Evolutionary conservation across 2,329 filamentous ascomycete species (phyloP).

Genomic region (Arthroderma sp.): DNA sequence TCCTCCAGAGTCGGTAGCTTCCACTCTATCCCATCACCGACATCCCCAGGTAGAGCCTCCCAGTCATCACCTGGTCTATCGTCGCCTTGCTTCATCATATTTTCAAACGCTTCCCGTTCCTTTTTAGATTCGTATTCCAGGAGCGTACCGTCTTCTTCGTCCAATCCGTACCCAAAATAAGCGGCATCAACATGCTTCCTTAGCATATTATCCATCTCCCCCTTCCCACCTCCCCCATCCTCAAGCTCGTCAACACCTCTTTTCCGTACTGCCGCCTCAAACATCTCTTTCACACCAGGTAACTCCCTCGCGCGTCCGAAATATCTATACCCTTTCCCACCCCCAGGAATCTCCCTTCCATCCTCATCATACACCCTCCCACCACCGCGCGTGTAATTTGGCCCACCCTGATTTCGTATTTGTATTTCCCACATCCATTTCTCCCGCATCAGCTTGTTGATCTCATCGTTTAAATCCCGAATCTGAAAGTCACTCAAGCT

Average conservation of each 20-base stretch:
- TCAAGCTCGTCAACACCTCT: conserved; percentile 55
- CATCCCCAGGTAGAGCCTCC: conserved; percentile 77
- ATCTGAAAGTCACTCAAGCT: conserved; percentile 94
- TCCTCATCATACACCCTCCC: conserved; percentile 61
- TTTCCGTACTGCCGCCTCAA: conserved; percentile 59
- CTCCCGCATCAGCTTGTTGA: conserved; percentile 97
- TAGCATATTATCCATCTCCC: conserved; percentile 26
- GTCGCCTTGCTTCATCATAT: conserved; percentile 47
- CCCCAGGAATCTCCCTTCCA: conserved; percentile 54
- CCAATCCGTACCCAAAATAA: conserved; percentile 90
- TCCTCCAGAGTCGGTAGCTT: conserved; percentile 74
- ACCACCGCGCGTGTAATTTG: conserved; percentile 79
- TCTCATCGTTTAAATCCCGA: conserved; percentile 95
- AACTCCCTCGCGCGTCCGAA: conserved; percentile 83
- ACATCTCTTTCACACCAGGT: conserved; percentile 91
- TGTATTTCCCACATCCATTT: conserved; percentile 99
- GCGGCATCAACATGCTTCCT: conserved; percentile 70
- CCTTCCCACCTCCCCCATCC: conserved; percentile 43
- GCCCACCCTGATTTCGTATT: conserved; percentile 87
- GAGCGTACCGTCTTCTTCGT: conserved; percentile 76
- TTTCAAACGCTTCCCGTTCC: conserved; percentile 67
- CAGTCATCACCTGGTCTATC: conserved; percentile 52
- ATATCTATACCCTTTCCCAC: conserved; percentile 84
- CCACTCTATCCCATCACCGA: conserved; percentile 72
- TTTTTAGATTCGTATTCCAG: conserved; percentile 69